Base-by-base conservation (phyloP, 2,329 filamentous ascomycete genomes). In the Thielaviopsis cerberus region DNA sequence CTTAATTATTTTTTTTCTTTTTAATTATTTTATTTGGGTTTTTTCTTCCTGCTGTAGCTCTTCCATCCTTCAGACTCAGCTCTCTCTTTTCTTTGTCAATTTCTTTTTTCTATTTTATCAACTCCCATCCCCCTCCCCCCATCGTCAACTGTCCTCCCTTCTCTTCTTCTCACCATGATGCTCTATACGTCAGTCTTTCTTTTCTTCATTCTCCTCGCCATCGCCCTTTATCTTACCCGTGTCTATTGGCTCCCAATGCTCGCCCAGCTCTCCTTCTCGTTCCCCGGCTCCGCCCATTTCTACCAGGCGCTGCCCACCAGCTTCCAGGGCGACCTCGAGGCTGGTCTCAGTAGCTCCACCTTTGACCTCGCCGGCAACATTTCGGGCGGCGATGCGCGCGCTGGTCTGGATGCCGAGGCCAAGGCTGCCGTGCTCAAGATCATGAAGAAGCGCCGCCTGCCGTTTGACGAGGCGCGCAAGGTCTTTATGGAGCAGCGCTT, bases 391-490 rank as follows among this genome's bases (percentile, higher is more conserved):
- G 92, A 98, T 68, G 75, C 76, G 27, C 80, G 92, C 63, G 80
- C 81, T 0, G 92, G 92, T 0, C 76, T 98, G 20, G 90, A 97
- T 67, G 82, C 85, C 63, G 74, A 73, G 53, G 86, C 80, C 59
- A 97, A 97, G 75, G 73, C 76, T 45, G 88, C 94, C 69, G 82
- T 98, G 50, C 78, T 89, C 65, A 79, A 79, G 64, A 90, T 98
- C 64, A 98, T 98, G 92, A 91, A 88, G 78, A 82, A 78, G 68
- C 78, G 82, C 63, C 78, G 83, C 60, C 79, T 97, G 63, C 79
- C 77, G 61, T 98, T 98, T 68, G 91, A 98, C 71, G 88, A 96
- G 72, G 92, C 91, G 45, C 79, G 92, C 64, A 79, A 87, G 65
- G 77, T 88, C 52, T 94, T 86, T 68, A 92, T 89, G 72, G 86